These are phyloP conservation scores for Ottelia alismoides DNA, from an alignment of 106 monocot species.

Conservation along the genomic window DNA sequence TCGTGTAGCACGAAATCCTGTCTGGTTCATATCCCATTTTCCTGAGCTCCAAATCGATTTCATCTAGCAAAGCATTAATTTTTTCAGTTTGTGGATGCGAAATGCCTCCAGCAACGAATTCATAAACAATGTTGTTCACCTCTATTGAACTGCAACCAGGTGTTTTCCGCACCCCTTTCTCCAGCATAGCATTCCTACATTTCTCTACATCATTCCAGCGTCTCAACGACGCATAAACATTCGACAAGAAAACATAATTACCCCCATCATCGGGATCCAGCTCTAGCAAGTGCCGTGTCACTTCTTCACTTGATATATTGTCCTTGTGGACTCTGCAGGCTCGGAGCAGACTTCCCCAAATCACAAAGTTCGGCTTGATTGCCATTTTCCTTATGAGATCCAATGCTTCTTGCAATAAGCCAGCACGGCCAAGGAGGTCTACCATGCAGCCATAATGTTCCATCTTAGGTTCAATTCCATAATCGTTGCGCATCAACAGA, in stretches of 20 bases:
- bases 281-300: constrained; percentile 16
- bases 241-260: constrained; percentile 39
- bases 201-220: constrained; percentile 31
- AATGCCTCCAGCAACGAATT: constrained; percentile 30
- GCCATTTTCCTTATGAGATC: constrained; percentile 27
- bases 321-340: constrained; percentile 30
- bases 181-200: constrained; percentile 38
- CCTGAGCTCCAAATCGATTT: constrained; percentile 8
- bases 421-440: constrained; percentile 34
- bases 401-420: constrained; percentile 28
- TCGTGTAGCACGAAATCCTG: constrained; percentile 33
- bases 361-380: constrained; percentile 23
- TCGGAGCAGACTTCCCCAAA: constrained; percentile 40
- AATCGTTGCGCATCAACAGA: constrained; percentile 22
- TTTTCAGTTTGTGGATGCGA: constrained; percentile 29
- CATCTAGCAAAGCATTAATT: constrained; percentile 21
- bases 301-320: constrained; percentile 20
- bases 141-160: constrained; percentile 49
- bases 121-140: constrained; percentile 31
- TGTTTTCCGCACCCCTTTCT: constrained; percentile 30
- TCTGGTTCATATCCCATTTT: constrained; percentile 22
- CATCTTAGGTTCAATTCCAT: constrained; percentile 30
- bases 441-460: constrained; percentile 64
- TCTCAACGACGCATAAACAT: constrained; percentile 32
- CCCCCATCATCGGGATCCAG: constrained; percentile 36